Percentiles rank a stretch among this genome's conserved stretches.
Conservation (phyloP, 2,329 filamentous ascomycete genomes). For the Trichoderma oligosporum region DNA sequence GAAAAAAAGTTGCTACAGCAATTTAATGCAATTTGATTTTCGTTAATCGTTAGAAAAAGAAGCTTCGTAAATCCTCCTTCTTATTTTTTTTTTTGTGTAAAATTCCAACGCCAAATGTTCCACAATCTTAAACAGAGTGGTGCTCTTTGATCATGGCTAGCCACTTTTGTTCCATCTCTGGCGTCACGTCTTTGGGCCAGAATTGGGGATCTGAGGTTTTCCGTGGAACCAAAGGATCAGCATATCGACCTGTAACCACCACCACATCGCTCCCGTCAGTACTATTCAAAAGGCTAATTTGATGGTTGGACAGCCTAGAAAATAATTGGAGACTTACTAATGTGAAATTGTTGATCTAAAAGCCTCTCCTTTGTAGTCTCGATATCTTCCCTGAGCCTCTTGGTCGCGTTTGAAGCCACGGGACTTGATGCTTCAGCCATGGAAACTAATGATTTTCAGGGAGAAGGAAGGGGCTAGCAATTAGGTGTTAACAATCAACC, state of each 20-base stretch:
- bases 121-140: not conserved
- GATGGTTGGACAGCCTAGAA: not conserved
- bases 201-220: conserved; percentile 31
- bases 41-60: not conserved
- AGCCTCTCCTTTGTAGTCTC: conserved; percentile 39
- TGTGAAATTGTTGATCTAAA: conserved; percentile 44
- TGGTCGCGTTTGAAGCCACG: conserved; percentile 30
- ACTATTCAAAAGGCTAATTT: not conserved
- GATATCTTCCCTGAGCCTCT: conserved; percentile 43
- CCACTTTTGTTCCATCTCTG: conserved; percentile 41
- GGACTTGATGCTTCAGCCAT: conserved; percentile 21
- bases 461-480: not conserved
- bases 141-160: conserved; percentile 31
- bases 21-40: too few species aligned
- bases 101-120: not conserved
- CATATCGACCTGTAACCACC: conserved; percentile 37
- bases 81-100: too few species aligned
- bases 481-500: not conserved
- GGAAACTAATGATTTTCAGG: not conserved
- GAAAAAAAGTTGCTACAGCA: not conserved
- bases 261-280: not conserved
- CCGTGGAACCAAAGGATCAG: conserved; percentile 45
- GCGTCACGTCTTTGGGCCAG: conserved; percentile 39
- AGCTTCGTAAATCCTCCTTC: not conserved
- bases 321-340: conserved; percentile 35